Conservation (phyloP, 2,329 filamentous ascomycete species). For the Fusarium nurragi region DNA sequence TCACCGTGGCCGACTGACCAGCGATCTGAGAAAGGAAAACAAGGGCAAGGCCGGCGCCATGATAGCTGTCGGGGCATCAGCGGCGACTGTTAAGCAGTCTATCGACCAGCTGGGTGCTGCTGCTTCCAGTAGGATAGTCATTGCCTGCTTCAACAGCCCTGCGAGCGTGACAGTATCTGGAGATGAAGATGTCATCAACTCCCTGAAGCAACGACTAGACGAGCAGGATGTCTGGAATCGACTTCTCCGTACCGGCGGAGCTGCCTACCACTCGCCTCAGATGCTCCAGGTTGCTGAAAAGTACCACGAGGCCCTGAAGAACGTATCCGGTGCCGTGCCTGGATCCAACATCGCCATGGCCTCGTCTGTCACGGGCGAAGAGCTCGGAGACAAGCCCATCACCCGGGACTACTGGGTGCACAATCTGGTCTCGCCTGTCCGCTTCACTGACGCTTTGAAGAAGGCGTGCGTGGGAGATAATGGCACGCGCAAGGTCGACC, state of each 20-base stretch:
- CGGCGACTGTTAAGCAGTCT: not conserved
- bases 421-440: constrained; percentile 31
- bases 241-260: constrained; percentile 1
- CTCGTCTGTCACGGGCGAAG: not conserved
- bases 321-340: not conserved
- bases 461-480: constrained; percentile 19
- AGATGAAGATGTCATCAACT: not conserved
- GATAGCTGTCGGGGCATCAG: not conserved
- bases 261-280: constrained; percentile 11
- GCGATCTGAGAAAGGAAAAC: not conserved
- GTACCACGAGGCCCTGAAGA: not conserved
- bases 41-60: not conserved
- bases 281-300: constrained; percentile 1
- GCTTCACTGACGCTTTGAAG: not conserved
- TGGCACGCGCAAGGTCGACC: not conserved
- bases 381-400: not conserved
- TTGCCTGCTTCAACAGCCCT: not conserved
- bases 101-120: not conserved
- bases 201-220: not conserved
- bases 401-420: constrained; percentile 29
- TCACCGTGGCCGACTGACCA: constrained; percentile 19
- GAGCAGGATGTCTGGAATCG: constrained; percentile 2
- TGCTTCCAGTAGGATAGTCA: not conserved
- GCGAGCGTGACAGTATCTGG: constrained; percentile 3
- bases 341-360: not conserved